Evolutionary conservation across 257 asterid genomes (phyloP).

Genomic region (Plectranthus barbatus): DNA sequence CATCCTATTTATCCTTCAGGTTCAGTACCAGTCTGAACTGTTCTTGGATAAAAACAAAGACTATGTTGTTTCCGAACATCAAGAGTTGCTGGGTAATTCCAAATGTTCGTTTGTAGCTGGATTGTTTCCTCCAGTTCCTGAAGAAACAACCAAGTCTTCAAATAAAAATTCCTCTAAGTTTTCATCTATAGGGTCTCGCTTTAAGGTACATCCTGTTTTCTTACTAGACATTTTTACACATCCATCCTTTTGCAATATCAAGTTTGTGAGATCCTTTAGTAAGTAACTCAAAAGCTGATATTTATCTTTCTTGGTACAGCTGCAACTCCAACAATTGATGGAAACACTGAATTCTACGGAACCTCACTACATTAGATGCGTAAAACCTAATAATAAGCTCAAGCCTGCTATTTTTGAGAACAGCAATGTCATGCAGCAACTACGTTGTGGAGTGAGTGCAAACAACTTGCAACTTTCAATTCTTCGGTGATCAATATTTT

Average conservation of each 20-base stretch:
- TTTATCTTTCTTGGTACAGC: slow-evolving; percentile 38
- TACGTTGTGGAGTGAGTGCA: slow-evolving; percentile 96
- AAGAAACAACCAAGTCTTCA: slow-evolving; percentile 76
- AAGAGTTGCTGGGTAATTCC: slow-evolving; percentile 70
- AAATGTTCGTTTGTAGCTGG: slow-evolving; percentile 81
- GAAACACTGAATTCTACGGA: slow-evolving; percentile 91
- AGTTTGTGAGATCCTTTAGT: slow-evolving; percentile 7
- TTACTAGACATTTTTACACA: background rate
- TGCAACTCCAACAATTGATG: slow-evolving; percentile 96
- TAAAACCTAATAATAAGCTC: slow-evolving; percentile 90
- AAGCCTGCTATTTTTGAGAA: slow-evolving; percentile 95
- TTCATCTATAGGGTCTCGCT: slow-evolving; percentile 93
- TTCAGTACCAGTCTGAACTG: slow-evolving; percentile 84
- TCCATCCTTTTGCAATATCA: too few relatives aligned
- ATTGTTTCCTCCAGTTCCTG: slow-evolving; percentile 76
- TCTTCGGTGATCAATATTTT: background rate
- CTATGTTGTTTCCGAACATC: slow-evolving; percentile 94
- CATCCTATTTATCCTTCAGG: slow-evolving; percentile 41
- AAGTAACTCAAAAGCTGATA: slow-evolving; percentile 21
- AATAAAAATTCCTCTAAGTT: slow-evolving; percentile 88
- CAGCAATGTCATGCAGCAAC: slow-evolving; percentile 80
- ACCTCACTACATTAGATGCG: slow-evolving; percentile 97
- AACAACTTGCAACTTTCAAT: slow-evolving; percentile 3
- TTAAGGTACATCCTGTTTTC: slow-evolving; percentile 49
- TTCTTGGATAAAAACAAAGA: slow-evolving; percentile 97